Base-by-base conservation (phyloP, 139 green algal species). In the Spirogloea muscicola region DNA sequence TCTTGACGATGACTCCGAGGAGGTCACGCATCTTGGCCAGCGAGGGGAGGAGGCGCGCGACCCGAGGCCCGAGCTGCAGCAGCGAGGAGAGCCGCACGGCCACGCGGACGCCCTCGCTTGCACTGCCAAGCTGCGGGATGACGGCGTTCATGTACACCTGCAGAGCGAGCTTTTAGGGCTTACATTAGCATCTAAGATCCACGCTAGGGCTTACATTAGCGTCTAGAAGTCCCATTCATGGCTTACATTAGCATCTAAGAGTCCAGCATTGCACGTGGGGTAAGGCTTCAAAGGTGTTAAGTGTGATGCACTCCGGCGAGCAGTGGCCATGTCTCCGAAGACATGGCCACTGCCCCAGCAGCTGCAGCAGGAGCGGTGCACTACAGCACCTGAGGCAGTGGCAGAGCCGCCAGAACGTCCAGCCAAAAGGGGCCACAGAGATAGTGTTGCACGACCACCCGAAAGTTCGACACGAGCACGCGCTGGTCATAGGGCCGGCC, bases 51-150 rank as follows among this genome's bases (percentile, higher is more conserved):
- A 72, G 33, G 39, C 72, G 72, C 6, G 25, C n/a, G 39, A 80
- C 27, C 37, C 72, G 72, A 16, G 72, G 72, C 29, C 76, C n/a
- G 21, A 60, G 76, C 64, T 80, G 72, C 39, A 80, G 44, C 29
- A 80, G 61, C 16, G 76, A 9, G 13, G 16, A 34, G 18, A 70
- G 18, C 21, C 72, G 72, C 59, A 77, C 13, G 13, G 43, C 43
- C 10, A 13, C 43, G 13, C 43, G 43, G 10, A 51, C 43, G 43
- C 43, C 10, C 43, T 51, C 43, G 13, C 43, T 51, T 10, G 43
- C 43, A 51, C 43, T 25, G 44, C 44, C 44, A 16, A 16, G 44
- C 44, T 52, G 44, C 44, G 13, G 13, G 44, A 52, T 27, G 16
- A 27, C 16, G 27, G 57, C 13, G 57, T 42, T 65, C 13, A 65